These are phyloP conservation scores for Aspergillus vadensis DNA, from an alignment of 2,329 filamentous ascomycete genomes.

Conservation along the genomic window DNA sequence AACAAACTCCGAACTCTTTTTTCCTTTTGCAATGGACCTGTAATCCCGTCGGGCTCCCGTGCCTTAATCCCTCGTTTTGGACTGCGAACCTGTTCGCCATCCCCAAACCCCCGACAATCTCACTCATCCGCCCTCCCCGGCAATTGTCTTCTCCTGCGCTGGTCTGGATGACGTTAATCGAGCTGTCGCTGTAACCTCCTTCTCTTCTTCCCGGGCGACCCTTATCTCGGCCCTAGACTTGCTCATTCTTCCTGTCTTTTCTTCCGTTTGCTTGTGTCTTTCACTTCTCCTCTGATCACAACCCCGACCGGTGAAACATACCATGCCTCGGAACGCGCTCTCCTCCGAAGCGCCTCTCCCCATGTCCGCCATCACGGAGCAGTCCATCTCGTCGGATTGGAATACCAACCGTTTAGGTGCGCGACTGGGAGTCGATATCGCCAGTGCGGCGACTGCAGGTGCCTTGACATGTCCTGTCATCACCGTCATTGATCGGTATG, in stretches of 20 bases:
- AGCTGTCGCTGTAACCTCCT: background rate
- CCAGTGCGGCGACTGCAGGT: conserved; percentile 71
- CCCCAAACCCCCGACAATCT: background rate
- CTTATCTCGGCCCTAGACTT: background rate
- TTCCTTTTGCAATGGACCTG: background rate
- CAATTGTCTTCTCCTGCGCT: background rate
- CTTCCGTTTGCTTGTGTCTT: background rate
- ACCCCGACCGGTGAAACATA: conserved; percentile 8
- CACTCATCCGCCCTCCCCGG: background rate
- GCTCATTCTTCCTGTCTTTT: background rate
- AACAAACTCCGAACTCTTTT: background rate
- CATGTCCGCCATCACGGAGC: conserved; percentile 28
- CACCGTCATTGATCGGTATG: conserved; percentile 80
- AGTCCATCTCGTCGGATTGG: conserved; percentile 52
- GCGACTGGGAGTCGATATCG: conserved; percentile 67
- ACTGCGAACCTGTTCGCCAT: background rate
- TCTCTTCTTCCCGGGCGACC: background rate
- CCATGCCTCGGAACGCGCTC: conserved; percentile 35
- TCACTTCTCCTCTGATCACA: conserved; percentile 1
- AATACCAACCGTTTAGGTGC: conserved; percentile 73
- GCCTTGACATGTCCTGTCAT: conserved; percentile 80
- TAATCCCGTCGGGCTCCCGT: background rate
- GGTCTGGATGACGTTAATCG: conserved; percentile 11
- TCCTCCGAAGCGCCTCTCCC: conserved; percentile 28
- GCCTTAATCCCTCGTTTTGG: background rate